A percentile compares a stretch with the other conserved stretches of the same genome.
phyloP scores from a whole-genome alignment of 2,329 filamentous ascomycete genomes.

The Helotiales sp. region DNA sequence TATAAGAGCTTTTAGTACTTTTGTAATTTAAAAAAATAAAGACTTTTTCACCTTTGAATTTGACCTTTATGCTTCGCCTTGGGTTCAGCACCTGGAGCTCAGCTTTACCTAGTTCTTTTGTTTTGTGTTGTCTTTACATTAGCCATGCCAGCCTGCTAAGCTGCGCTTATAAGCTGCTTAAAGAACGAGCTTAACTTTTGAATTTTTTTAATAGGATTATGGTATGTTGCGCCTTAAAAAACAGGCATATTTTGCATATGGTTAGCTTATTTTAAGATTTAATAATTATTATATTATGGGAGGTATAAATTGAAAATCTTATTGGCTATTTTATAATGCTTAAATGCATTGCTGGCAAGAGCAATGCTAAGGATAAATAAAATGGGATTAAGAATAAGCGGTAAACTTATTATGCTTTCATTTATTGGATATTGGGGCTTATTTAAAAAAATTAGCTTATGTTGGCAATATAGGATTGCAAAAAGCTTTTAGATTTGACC shows the following conservation, averaged over 20 bases:
- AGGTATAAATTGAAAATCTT: conserved; percentile 20
- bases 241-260: conserved; percentile 19
- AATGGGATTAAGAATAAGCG: conserved; percentile 22
- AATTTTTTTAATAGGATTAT: conserved; percentile 17
- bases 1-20: too few species aligned
- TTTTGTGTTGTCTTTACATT: too few species aligned
- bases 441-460: too few species aligned
- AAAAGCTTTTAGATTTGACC: too few species aligned
- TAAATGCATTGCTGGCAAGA: conserved; percentile 18
- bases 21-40: too few species aligned
- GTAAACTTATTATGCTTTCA: conserved; percentile 5
- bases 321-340: conserved; percentile 19
- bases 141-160: not conserved
- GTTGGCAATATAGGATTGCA: too few species aligned
- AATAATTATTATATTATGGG: conserved; percentile 15
- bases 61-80: too few species aligned
- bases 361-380: conserved; percentile 21
- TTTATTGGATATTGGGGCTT: too few species aligned
- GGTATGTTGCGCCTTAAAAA: conserved; percentile 15
- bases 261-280: not conserved
- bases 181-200: conserved; percentile 16
- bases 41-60: too few species aligned
- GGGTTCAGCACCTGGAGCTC: too few species aligned
- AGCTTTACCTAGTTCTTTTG: too few species aligned
- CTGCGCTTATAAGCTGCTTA: conserved; percentile 11